Conservation (phyloP, 169 alveolate genomes). For the Hepatocystis sp. region DNA sequence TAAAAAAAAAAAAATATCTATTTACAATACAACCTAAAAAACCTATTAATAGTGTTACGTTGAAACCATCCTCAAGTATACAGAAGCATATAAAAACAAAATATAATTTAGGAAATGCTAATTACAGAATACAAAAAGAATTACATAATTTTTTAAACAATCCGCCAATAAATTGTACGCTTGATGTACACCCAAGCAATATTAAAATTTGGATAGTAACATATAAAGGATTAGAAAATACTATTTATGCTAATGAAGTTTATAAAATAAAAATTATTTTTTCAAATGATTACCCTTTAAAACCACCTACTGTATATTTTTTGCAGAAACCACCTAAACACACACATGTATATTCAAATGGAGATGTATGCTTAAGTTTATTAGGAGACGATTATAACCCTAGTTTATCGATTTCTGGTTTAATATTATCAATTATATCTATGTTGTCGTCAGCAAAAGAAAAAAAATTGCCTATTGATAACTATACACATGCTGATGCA, state of each 20-base stretch:
- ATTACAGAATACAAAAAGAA: slow-evolving; percentile 71
- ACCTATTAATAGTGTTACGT: not conserved
- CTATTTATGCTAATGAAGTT: slow-evolving; percentile 85
- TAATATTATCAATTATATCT: slow-evolving; percentile 85
- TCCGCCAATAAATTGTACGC: slow-evolving; percentile 87
- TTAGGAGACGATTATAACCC: slow-evolving; percentile 89
- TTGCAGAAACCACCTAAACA: slow-evolving; percentile 88
- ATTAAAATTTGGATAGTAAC: slow-evolving; percentile 86
- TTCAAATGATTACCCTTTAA: slow-evolving; percentile 89
- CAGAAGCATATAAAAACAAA: slow-evolving; percentile 52
- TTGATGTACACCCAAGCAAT: slow-evolving; percentile 86
- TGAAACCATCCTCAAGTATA: slow-evolving; percentile 39
- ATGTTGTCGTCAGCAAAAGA: slow-evolving; percentile 89
- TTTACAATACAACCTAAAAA: slow-evolving; percentile 26
- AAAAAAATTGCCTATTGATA: slow-evolving; percentile 85
- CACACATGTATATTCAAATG: slow-evolving; percentile 90
- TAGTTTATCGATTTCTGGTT: slow-evolving; percentile 84
- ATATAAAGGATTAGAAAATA: slow-evolving; percentile 84
- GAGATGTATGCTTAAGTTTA: slow-evolving; percentile 88
- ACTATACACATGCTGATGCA: slow-evolving; percentile 79
- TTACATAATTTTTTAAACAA: slow-evolving; percentile 72
- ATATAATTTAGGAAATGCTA: slow-evolving; percentile 65
- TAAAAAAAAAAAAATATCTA: slow-evolving; percentile 10
- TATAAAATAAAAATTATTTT: slow-evolving; percentile 85
- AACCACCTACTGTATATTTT: slow-evolving; percentile 89